Evolutionary conservation across 257 asterid genomes (phyloP), one percentile per base, ranked within the genome.

Genomic region (Penstemon newberryi): DNA sequence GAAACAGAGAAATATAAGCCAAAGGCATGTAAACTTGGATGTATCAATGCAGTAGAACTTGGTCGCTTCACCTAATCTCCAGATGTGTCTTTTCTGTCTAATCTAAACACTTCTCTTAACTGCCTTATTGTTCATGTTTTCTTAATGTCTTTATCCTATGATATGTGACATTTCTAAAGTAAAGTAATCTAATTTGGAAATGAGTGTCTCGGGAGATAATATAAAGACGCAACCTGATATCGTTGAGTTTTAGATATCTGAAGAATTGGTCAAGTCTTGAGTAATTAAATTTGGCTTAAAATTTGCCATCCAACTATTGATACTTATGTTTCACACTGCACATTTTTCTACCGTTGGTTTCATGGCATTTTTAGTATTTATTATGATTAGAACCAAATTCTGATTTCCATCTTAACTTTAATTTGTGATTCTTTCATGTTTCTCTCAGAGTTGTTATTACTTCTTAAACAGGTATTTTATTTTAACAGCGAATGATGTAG

Each of bases 401-500:
- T 39, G 13, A 10, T 44, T 46, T 54, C 59, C 18, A 1, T 57
- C 38, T 25, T 2, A 25, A 25, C 33, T 25, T 25, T 25, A 25
- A 25, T 25, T 60, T 43, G 55, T 58, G 19, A 7, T 37, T 63
- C 59, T 13, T 51, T 44, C 57, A 53, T 60, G 43, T 53, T 62
- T 63, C 61, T 80, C 75, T 80, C 41, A 76, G 45, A 67, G 60
- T 65, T 76, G 58, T 59, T 73, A 45, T 68, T 70, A 52, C 72
- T 72, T 76, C 78, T 77, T 60, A 38, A 75, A 69, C 93, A 94
- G 99, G 93, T 89, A 89, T 73, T 94, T 94, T 81, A 92, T 91
- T 79, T 82, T 94, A 69, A 94, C 96, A 40, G 77, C 86, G 46
- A 79, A 80, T 74, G 99, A 94, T 77, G 76, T 91, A 83, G 96